Evolutionary conservation across 2,329 filamentous ascomycete genomes (phyloP).

Genomic region (Arthrobotrys pseudoclavata): DNA sequence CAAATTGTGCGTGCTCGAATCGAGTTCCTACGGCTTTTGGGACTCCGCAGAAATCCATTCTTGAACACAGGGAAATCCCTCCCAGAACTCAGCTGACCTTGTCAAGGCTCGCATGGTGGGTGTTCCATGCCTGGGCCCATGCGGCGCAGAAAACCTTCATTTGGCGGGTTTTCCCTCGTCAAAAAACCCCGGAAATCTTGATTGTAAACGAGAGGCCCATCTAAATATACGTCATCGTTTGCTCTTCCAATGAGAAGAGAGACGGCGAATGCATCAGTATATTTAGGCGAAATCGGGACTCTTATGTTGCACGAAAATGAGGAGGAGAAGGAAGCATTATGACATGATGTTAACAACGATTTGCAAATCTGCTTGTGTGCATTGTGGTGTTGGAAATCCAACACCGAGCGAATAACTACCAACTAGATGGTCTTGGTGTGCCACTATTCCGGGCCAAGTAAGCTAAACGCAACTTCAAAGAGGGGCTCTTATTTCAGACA

Average conservation of each 20-base stretch:
- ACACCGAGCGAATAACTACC: conserved; percentile 25
- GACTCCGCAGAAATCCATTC: conserved; percentile 27
- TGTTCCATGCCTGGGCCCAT: conserved; percentile 27
- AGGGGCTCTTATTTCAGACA: conserved; percentile 22
- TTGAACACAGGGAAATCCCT: conserved; percentile 31
- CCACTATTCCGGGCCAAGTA: conserved; percentile 41
- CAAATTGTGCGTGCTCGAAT: conserved; percentile 19
- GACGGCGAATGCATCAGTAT: conserved; percentile 17
- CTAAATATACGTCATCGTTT: conserved; percentile 52
- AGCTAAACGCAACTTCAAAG: conserved; percentile 23
- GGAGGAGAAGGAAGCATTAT: conserved; percentile 20
- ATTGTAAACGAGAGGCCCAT: conserved; percentile 35
- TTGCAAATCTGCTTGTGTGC: conserved; percentile 30
- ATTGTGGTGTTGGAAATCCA: conserved; percentile 18
- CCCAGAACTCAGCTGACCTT: conserved; percentile 55
- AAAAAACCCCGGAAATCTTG: conserved; percentile 49
- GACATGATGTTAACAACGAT: conserved; percentile 32
- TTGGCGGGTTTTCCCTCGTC: conserved; percentile 28
- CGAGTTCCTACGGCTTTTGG: conserved; percentile 19
- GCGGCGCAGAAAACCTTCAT: conserved; percentile 22
- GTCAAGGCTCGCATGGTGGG: conserved; percentile 46
- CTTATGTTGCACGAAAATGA: conserved; percentile 15
- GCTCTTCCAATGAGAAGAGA: conserved; percentile 28
- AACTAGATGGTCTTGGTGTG: conserved; percentile 30
- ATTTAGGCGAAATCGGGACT: conserved; percentile 44